These are phyloP conservation scores for Lojkania enalia DNA, from an alignment of 2,329 filamentous ascomycete genomes.

Conservation along the genomic window DNA sequence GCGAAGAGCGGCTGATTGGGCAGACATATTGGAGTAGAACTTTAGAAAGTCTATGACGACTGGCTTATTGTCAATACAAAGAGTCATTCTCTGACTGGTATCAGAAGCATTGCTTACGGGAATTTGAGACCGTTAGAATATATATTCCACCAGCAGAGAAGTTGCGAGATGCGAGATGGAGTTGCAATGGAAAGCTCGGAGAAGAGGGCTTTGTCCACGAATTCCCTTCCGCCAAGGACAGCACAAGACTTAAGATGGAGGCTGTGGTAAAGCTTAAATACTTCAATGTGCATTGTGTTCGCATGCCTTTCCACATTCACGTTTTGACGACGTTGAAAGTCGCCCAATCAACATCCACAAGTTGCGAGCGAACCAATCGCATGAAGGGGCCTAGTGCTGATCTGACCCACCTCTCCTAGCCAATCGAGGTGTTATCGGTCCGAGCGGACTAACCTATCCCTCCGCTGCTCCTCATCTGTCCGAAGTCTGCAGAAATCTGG, in stretches of 20 bases:
- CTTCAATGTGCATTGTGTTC: neutral
- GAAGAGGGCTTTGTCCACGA: no score
- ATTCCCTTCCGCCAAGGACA: no score
- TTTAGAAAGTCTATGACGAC: neutral
- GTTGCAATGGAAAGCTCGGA: no score
- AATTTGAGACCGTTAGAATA: no score
- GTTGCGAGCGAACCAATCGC: neutral
- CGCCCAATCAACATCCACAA: neutral
- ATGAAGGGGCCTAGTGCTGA: neutral
- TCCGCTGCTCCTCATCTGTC: neutral
- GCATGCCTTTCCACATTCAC: neutral
- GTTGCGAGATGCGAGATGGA: no score
- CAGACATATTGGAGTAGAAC: neutral
- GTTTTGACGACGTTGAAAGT: neutral
- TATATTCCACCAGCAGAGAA: no score
- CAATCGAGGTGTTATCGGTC: neutral
- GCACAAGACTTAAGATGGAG: no score
- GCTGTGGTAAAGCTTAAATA: neutral
- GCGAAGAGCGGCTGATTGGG: conserved; percentile 8
- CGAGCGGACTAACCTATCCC: neutral
- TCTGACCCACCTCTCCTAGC: neutral
- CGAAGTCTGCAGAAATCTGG: neutral
- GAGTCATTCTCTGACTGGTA: neutral
- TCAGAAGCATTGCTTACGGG: neutral
- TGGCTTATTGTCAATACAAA: neutral